Evolutionary conservation across 257 asterid species (phyloP).

Genomic region (Orobanche coerulescens): DNA sequence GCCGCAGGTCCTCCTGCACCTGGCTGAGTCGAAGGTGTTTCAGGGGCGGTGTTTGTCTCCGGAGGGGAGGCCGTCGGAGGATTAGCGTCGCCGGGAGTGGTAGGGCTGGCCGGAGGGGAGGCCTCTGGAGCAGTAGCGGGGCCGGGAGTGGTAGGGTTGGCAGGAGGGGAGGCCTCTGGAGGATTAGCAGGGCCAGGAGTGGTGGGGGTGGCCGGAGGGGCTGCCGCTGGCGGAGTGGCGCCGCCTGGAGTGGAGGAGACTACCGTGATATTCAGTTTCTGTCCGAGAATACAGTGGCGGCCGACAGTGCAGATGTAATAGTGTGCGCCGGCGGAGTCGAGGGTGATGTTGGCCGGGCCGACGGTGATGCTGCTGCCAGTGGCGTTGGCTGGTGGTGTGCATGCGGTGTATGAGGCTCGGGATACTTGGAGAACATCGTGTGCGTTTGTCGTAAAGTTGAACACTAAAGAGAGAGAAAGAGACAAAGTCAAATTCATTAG

Average conservation of each 20-base stretch:
- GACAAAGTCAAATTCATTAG: not conserved
- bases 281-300: constrained; percentile 36
- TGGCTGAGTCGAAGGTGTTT: too few relatives aligned
- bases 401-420: constrained; percentile 32
- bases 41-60: too few relatives aligned
- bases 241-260: constrained; percentile 23
- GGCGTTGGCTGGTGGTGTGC: constrained; percentile 23
- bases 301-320: constrained; percentile 42
- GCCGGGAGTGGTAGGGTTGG: too few relatives aligned
- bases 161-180: not conserved
- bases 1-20: constrained; percentile 3
- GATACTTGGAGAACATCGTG: constrained; percentile 41
- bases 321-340: constrained; percentile 34
- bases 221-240: constrained; percentile 22
- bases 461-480: constrained; percentile 17
- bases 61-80: too few relatives aligned
- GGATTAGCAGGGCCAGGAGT: not conserved
- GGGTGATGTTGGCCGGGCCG: constrained; percentile 39
- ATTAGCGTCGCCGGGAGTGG: too few relatives aligned
- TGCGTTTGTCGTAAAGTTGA: constrained; percentile 29
- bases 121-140: too few relatives aligned
- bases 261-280: constrained; percentile 34
- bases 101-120: too few relatives aligned
- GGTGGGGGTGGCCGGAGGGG: constrained; percentile 21
- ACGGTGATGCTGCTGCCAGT: constrained; percentile 22